Conservation (phyloP, 2,329 filamentous ascomycete species). For the Fonsecaea multimorphosa region DNA sequence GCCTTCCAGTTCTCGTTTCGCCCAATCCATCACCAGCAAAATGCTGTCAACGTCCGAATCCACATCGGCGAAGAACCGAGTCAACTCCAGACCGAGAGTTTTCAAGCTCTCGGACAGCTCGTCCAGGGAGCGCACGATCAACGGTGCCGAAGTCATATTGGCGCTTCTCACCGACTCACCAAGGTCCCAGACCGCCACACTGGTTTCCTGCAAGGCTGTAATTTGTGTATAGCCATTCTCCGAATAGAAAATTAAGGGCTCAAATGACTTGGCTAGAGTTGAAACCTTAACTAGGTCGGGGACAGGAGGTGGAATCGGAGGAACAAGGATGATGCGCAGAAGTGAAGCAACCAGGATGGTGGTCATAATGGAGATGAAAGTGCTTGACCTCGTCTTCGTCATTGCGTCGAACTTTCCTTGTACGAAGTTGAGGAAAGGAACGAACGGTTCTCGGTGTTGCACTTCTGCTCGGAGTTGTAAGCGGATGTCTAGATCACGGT, state of each 20-base stretch:
- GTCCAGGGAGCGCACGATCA: conserved; percentile 85
- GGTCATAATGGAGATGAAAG: conserved; percentile 67
- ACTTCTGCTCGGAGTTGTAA: conserved; percentile 88
- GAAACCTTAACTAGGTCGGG: conserved; percentile 92
- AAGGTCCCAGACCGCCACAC: conserved; percentile 92
- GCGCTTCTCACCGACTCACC: conserved; percentile 86
- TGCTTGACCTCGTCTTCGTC: conserved; percentile 72
- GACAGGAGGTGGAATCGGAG: conserved; percentile 69
- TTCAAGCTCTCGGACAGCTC: conserved; percentile 85
- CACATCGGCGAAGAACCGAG: conserved; percentile 89
- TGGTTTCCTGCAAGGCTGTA: conserved; percentile 85
- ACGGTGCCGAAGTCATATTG: conserved; percentile 86
- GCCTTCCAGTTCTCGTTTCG: conserved; percentile 78
- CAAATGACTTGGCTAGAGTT: conserved; percentile 85
- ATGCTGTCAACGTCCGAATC: conserved; percentile 93
- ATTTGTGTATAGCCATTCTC: conserved; percentile 87
- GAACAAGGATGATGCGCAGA: conserved; percentile 70
- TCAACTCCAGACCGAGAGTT: conserved; percentile 81
- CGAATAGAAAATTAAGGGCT: conserved; percentile 92
- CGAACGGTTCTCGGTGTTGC: conserved; percentile 84
- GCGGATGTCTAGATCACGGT: conserved; percentile 71
- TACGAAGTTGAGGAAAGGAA: conserved; percentile 70
- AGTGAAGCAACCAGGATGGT: conserved; percentile 69
- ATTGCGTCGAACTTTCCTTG: conserved; percentile 65
- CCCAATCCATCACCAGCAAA: conserved; percentile 95